phyloP scores from a whole-genome alignment of 140 eudicot genomes.

The Stevia rebaudiana region DNA sequence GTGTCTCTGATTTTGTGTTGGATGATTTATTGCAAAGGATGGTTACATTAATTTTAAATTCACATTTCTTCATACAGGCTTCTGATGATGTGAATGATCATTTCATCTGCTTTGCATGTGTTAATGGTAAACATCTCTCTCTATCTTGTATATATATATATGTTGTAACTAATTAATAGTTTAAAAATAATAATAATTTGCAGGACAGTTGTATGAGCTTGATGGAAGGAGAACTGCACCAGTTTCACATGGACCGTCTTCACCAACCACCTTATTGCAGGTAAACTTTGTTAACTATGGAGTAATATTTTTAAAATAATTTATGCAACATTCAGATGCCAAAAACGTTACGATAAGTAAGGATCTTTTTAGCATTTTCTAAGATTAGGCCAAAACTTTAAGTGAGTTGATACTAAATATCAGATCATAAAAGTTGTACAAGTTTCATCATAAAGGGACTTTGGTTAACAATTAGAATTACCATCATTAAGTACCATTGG shows the following conservation, averaged over 20 bases:
- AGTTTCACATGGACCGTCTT: constrained; percentile 75
- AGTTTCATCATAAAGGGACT: neutral
- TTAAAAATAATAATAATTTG: constrained; percentile 2
- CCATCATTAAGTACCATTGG: neutral
- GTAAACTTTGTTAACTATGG: constrained; percentile 23
- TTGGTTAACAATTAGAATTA: neutral
- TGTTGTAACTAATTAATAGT: neutral
- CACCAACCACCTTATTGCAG: constrained; percentile 60
- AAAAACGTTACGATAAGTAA: neutral
- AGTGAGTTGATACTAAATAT: neutral
- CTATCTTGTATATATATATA: neutral
- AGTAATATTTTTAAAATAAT: neutral
- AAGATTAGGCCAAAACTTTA: neutral
- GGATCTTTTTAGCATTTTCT: neutral
- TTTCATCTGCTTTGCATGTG: constrained; percentile 83
- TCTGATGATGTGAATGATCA: constrained; percentile 71
- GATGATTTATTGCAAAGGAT: neutral
- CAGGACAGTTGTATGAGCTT: constrained; percentile 85
- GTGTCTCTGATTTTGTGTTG: neutral
- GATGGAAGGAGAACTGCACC: constrained; percentile 91
- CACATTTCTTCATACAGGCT: constrained; percentile 53
- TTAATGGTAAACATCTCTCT: constrained; percentile 41
- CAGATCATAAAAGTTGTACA: too few relatives aligned
- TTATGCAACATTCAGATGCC: neutral
- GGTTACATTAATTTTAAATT: neutral